Percentiles rank a stretch among this genome's conserved stretches.
phyloP scores from a whole-genome alignment of 805 yeast species.

The Yarrowia divulgata region DNA sequence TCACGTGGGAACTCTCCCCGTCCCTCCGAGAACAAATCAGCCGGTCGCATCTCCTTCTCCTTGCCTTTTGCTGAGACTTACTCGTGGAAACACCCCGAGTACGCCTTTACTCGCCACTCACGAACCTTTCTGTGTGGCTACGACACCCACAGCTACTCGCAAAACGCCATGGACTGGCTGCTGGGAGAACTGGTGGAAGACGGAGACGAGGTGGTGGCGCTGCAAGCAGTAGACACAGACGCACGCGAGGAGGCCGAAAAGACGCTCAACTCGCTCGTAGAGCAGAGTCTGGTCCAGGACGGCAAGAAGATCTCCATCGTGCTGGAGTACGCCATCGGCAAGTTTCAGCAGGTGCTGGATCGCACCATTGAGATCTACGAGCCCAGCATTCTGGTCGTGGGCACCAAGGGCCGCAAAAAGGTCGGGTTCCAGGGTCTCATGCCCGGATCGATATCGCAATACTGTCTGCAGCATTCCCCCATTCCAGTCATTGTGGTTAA shows the following conservation, averaged over 20 bases:
- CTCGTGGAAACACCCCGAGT: constrained; percentile 44
- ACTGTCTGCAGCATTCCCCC: constrained; percentile 57
- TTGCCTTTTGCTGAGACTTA: constrained; percentile 10
- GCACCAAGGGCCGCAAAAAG: constrained; percentile 54
- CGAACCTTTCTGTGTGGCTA: constrained; percentile 57
- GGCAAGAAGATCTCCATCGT: constrained; percentile 54
- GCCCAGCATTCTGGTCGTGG: constrained; percentile 57
- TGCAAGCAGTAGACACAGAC: constrained; percentile 53
- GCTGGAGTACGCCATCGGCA: constrained; percentile 57
- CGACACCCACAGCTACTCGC: constrained; percentile 55
- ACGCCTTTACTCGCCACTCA: constrained; percentile 51
- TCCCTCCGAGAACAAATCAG: neutral
- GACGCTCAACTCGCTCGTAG: constrained; percentile 47
- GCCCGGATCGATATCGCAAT: constrained; percentile 58
- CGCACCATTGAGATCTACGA: constrained; percentile 56
- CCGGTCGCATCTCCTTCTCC: constrained; percentile 3
- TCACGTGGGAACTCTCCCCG: neutral
- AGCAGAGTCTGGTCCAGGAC: constrained; percentile 33
- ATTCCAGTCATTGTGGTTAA: constrained; percentile 58
- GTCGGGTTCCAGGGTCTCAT: constrained; percentile 55
- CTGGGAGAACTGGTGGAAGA: constrained; percentile 55
- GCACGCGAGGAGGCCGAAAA: constrained; percentile 49
- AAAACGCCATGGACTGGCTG: constrained; percentile 57
- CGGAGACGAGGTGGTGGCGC: constrained; percentile 57
- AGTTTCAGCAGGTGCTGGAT: constrained; percentile 54